Evolutionary conservation across 2,329 filamentous ascomycete genomes (phyloP).

Genomic region (Ambrosiella xylebori): DNA sequence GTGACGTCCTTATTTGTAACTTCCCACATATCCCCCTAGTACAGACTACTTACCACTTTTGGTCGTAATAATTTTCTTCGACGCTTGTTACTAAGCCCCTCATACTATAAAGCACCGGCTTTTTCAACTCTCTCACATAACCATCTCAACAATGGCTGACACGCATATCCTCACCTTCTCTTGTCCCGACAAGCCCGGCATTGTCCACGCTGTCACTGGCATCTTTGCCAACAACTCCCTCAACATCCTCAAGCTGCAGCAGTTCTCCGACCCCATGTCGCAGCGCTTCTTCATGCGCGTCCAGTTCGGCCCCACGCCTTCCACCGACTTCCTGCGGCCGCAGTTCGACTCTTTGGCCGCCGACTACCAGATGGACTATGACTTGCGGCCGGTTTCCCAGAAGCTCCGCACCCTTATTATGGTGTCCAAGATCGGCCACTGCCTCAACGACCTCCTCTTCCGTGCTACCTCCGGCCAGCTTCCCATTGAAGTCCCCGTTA

Average conservation of each 20-base stretch:
- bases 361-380: slow-evolving; percentile 52
- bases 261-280: slow-evolving; percentile 61
- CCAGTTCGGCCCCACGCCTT: slow-evolving; percentile 48
- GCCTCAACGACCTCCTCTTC: slow-evolving; percentile 57
- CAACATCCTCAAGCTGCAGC: slow-evolving; percentile 72
- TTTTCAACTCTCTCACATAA: neutral
- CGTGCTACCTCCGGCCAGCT: slow-evolving; percentile 58
- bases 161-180: slow-evolving; percentile 59
- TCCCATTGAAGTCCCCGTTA: slow-evolving; percentile 55
- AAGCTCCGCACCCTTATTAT: slow-evolving; percentile 70
- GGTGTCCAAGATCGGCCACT: slow-evolving; percentile 39
- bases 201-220: slow-evolving; percentile 69
- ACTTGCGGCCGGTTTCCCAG: slow-evolving; percentile 47
- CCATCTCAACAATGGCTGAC: slow-evolving; percentile 9
- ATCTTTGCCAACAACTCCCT: slow-evolving; percentile 55
- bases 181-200: slow-evolving; percentile 70
- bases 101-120: neutral
- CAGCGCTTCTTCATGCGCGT: slow-evolving; percentile 79
- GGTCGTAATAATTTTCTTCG: neutral
- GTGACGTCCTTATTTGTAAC: neutral
- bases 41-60: neutral
- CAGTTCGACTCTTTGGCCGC: slow-evolving; percentile 44
- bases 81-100: neutral
- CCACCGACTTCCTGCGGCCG: slow-evolving; percentile 32
- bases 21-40: neutral